Base-by-base conservation (phyloP, 192 early-diverging fungal genomes). In the Ambispora gerdemannii region DNA sequence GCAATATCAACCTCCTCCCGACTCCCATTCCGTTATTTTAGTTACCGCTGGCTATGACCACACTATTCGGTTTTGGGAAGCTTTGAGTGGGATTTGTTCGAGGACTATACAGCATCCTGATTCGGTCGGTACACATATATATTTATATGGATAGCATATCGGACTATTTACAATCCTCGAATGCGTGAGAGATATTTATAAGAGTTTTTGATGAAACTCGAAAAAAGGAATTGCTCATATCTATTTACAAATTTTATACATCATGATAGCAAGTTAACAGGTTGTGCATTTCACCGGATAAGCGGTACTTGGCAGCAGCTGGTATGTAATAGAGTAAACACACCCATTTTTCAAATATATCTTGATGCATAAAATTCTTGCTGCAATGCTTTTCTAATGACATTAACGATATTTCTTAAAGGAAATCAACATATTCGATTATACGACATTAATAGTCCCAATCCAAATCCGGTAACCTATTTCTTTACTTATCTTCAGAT, bases 221-320 rank as follows among this genome's bases (percentile, higher is more conserved):
- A n/a, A n/a, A n/a, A n/a, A n/a, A n/a, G n/a, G n/a, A n/a, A n/a
- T n/a, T n/a, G n/a, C n/a, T n/a, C n/a, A n/a, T n/a, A n/a, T n/a
- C n/a, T n/a, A n/a, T n/a, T n/a, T n/a, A n/a, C n/a, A n/a, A n/a
- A n/a, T n/a, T n/a, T n/a, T n/a, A n/a, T n/a, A n/a, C n/a, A n/a
- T n/a, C 63, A 7, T 24, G 56, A 58, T 67, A 93, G 92, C 92
- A 94, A 88, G 90, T 95, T 22, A 95, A 95, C 75, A 75, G 88
- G 52, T 77, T 95, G 31, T 87, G 87, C 36, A 93, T 95, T 11
- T 93, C 93, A 13, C 92, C 92, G 7, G 93, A 95, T 74, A 95
- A 95, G 68, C 82, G 92, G 24, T 90, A 87, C 73, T 75, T 95
- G 17, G 93, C 88, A 15, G 93, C 93, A 11, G 91, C 92, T 28